A percentile compares a stretch with the other conserved stretches of the same genome.
phyloP scores from a whole-genome alignment of 352 stramenopile genomes.

The Phytophthora ramorum region DNA sequence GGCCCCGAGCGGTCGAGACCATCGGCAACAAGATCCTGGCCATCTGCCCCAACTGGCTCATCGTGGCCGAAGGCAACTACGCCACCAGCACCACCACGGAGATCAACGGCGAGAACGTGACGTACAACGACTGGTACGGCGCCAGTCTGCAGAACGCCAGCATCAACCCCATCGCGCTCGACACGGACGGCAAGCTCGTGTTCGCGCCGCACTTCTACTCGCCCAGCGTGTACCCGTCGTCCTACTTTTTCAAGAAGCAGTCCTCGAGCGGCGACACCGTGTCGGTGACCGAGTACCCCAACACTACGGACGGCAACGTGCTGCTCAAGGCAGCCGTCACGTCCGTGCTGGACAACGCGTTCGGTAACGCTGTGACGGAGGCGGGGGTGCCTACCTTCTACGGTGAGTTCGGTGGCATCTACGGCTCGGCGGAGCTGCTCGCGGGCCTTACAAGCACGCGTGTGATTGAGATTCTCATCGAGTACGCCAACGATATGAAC shows the following conservation, averaged over 20 bases:
- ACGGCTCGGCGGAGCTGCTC: slow-evolving; percentile 61
- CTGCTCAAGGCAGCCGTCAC: slow-evolving; percentile 61
- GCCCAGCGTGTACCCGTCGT: slow-evolving; percentile 72
- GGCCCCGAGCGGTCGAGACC: slow-evolving; percentile 71
- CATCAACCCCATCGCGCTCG: slow-evolving; percentile 69
- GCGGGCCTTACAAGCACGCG: slow-evolving; percentile 71
- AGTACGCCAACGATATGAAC: slow-evolving; percentile 67
- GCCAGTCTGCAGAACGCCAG: slow-evolving; percentile 81
- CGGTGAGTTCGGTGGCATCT: slow-evolving; percentile 86
- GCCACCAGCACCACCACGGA: slow-evolving; percentile 47
- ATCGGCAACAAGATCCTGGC: slow-evolving; percentile 70
- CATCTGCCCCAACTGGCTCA: slow-evolving; percentile 82
- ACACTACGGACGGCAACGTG: slow-evolving; percentile 66
- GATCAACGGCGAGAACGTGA: slow-evolving; percentile 70
- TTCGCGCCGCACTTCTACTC: slow-evolving; percentile 89
- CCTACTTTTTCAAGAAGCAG: slow-evolving; percentile 82
- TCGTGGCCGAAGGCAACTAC: slow-evolving; percentile 72
- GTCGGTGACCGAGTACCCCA: slow-evolving; percentile 65
- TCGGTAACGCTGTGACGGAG: slow-evolving; percentile 62
- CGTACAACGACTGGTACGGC: slow-evolving; percentile 86
- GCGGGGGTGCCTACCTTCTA: slow-evolving; percentile 71
- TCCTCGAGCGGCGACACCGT: slow-evolving; percentile 44
- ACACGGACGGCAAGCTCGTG: slow-evolving; percentile 73
- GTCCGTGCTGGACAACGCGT: slow-evolving; percentile 69
- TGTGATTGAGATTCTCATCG: slow-evolving; percentile 74